Evolutionary conservation across 345 rosid genomes (phyloP).

Genomic region (Fremontodendron californicum): DNA sequence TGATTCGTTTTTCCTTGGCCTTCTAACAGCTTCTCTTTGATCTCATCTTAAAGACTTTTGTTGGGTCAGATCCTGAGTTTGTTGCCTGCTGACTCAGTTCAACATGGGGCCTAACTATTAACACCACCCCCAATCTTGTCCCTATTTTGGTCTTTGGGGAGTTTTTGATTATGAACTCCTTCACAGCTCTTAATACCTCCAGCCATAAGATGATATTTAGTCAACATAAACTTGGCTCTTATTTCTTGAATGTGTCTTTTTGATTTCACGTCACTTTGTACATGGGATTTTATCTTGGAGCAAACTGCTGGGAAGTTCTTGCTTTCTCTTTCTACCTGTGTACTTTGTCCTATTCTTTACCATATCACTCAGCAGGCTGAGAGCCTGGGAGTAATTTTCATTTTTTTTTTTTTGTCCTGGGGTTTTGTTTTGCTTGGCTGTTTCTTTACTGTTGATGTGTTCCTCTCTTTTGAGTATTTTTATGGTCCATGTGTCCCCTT

Average conservation of each 20-base stretch:
- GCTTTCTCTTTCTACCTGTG: neutral
- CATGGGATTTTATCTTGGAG: neutral
- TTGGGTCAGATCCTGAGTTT: slow-evolving; percentile 54
- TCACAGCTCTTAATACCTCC: slow-evolving; percentile 10
- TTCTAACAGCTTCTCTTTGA: slow-evolving; percentile 20
- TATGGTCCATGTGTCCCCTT: slow-evolving; percentile 21
- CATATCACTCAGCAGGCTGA: slow-evolving; percentile 11
- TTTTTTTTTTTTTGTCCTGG: slow-evolving; percentile 5
- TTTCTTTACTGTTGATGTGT: slow-evolving; percentile 22
- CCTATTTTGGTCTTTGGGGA: slow-evolving; percentile 20
- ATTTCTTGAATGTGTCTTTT: slow-evolving; percentile 18
- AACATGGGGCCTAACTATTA: too few relatives aligned
- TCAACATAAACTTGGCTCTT: slow-evolving; percentile 12
- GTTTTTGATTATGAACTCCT: slow-evolving; percentile 19
- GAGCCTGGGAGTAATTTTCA: neutral
- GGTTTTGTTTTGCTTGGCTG: slow-evolving; percentile 27
- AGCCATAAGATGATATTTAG: neutral
- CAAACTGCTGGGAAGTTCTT: neutral
- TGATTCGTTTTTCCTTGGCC: slow-evolving; percentile 16
- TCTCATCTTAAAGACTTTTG: slow-evolving; percentile 26
- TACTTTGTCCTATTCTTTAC: slow-evolving; percentile 17
- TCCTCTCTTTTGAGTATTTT: slow-evolving; percentile 14
- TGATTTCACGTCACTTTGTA: slow-evolving; percentile 37
- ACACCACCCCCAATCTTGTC: too few relatives aligned
- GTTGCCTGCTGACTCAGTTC: slow-evolving; percentile 27